Conservation (phyloP, 805 yeast genomes). For the Schwanniomyces occidentalis region DNA sequence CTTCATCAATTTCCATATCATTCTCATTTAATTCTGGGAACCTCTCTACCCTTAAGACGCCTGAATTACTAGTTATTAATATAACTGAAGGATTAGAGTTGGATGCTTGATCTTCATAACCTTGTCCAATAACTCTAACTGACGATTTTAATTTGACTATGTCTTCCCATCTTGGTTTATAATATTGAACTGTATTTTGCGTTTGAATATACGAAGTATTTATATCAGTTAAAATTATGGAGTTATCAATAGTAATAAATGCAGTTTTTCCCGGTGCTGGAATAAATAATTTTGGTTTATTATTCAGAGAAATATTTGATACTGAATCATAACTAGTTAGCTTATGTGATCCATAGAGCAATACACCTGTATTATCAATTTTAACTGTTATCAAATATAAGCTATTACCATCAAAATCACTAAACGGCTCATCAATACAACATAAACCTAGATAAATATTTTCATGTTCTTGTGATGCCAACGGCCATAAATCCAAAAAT, state of each 20-base stretch:
- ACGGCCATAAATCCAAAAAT: constrained; percentile 63
- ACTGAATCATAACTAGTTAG: constrained; percentile 43
- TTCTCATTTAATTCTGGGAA: constrained; percentile 18
- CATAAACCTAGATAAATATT: constrained; percentile 46
- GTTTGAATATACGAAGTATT: constrained; percentile 32
- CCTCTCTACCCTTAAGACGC: constrained; percentile 62
- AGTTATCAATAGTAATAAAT: constrained; percentile 56
- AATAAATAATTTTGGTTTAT: constrained; percentile 50
- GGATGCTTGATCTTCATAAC: constrained; percentile 44
- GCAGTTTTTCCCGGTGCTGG: constrained; percentile 64
- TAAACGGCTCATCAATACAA: constrained; percentile 16
- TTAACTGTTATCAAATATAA: constrained; percentile 55
- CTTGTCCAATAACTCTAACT: constrained; percentile 58
- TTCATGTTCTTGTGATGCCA: constrained; percentile 30
- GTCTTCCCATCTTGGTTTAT: constrained; percentile 78
- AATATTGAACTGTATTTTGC: constrained; percentile 21
- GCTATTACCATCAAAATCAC: constrained; percentile 9
- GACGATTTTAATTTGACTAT: constrained; percentile 55
- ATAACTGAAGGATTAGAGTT: constrained; percentile 45
- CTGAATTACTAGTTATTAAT: constrained; percentile 52
- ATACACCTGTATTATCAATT: constrained; percentile 50
- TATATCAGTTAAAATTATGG: constrained; percentile 67
- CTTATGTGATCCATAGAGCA: constrained; percentile 64
- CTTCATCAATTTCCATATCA: constrained; percentile 11
- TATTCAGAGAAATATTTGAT: constrained; percentile 8